A percentile compares a stretch with the other conserved stretches of the same genome.
Conservation (phyloP, 495 filamentous ascomycete species). For the Baudoinia panamericana region DNA sequence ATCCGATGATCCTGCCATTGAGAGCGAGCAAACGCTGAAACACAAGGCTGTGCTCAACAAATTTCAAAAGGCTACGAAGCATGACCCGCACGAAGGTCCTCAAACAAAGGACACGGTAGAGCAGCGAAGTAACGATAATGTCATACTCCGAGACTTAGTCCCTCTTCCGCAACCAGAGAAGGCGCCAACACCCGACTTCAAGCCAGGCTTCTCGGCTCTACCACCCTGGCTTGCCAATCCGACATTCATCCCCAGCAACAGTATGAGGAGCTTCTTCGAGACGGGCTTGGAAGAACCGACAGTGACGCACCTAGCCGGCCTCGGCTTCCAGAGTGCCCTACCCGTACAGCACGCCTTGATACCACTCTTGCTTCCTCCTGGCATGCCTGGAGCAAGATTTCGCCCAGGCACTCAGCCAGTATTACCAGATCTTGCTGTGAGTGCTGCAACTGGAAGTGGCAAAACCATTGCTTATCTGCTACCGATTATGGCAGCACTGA, state of each 20-base stretch:
- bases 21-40: slow-evolving; percentile 22
- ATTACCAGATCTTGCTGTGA: slow-evolving; percentile 59
- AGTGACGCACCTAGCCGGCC: slow-evolving; percentile 46
- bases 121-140: not conserved
- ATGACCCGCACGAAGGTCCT: not conserved
- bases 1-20: slow-evolving; percentile 18
- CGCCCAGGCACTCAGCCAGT: slow-evolving; percentile 12
- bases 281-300: slow-evolving; percentile 45
- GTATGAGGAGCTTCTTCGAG: slow-evolving; percentile 45
- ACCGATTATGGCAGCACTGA: slow-evolving; percentile 67
- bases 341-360: slow-evolving; percentile 73
- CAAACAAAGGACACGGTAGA: not conserved
- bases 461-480: slow-evolving; percentile 86
- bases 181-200: slow-evolving; percentile 38
- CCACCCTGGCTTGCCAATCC: slow-evolving; percentile 68
- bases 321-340: slow-evolving; percentile 62
- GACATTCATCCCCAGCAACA: slow-evolving; percentile 44
- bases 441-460: slow-evolving; percentile 82
- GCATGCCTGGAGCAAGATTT: slow-evolving; percentile 9
- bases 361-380: slow-evolving; percentile 52
- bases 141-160: slow-evolving; percentile 35
- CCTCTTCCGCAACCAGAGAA: slow-evolving; percentile 66
- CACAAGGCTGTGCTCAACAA: slow-evolving; percentile 28
- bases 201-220: slow-evolving; percentile 41
- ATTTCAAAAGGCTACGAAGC: slow-evolving; percentile 26